phyloP scores from a whole-genome alignment of 192 early-diverging fungal genomes.

The Coemansia sp. region DNA sequence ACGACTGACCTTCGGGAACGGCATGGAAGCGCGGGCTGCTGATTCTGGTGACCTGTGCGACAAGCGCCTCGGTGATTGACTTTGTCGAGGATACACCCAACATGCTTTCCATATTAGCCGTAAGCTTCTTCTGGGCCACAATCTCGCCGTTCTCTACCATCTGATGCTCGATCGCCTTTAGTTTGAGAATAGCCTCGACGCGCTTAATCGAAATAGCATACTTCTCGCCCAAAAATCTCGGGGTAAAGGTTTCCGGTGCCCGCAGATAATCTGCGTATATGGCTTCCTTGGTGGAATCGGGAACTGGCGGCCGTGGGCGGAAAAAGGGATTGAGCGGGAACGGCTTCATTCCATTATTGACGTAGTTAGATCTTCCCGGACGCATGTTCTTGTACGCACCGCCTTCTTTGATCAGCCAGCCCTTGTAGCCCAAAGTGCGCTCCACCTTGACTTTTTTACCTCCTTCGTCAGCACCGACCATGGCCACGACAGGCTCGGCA shows the following conservation, averaged over 20 bases:
- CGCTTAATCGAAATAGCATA: constrained; percentile 78
- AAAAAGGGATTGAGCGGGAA: constrained; percentile 92
- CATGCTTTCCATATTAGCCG: constrained; percentile 81
- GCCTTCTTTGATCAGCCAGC: constrained; percentile 30
- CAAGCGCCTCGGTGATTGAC: constrained; percentile 58
- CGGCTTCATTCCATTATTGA: constrained; percentile 54
- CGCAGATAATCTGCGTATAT: constrained; percentile 70
- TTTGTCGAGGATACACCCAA: constrained; percentile 56
- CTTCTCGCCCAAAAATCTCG: constrained; percentile 68
- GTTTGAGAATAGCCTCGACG: constrained; percentile 84
- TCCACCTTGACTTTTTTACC: constrained; percentile 6
- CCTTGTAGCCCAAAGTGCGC: constrained; percentile 24
- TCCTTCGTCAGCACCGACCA: constrained; percentile 5
- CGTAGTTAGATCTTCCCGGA: constrained; percentile 24
- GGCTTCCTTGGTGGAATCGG: constrained; percentile 64
- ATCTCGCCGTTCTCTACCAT: constrained; percentile 61
- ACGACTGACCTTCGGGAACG: constrained; percentile 74
- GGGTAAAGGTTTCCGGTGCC: constrained; percentile 63
- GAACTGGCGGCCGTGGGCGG: constrained; percentile 72
- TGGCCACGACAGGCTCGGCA: constrained; percentile 18
- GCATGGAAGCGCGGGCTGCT: constrained; percentile 77
- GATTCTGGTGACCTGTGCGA: constrained; percentile 59
- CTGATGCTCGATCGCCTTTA: constrained; percentile 78
- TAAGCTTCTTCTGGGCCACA: constrained; percentile 66
- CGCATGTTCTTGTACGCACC: constrained; percentile 23